Base-by-base conservation (phyloP, 129 eudicot species). In the Escallonia rubra region DNA sequence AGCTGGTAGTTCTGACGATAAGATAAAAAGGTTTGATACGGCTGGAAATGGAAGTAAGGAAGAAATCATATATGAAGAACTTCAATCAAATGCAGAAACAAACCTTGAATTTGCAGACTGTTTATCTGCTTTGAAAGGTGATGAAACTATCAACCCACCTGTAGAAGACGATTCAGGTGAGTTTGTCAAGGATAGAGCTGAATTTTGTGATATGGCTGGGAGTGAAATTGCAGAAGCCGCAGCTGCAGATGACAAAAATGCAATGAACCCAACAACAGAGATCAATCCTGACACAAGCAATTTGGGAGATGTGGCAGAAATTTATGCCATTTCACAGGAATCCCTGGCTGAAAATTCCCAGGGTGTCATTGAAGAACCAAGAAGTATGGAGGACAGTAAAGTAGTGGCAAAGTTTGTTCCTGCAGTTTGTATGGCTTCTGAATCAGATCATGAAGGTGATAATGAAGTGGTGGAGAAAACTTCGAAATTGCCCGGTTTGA, bases 401-500 rank as follows among this genome's bases (percentile, higher is more conserved):
- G 62, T 8, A 43, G 60, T 50, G 23, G 59, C 39, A 40, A 61
- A 78, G 54, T 55, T 38, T 43, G 43, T 45, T 13, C 65, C 14
- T 54, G 60, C 64, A 48, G 74, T 40, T 68, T 76, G 45, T 69
- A 60, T 58, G 57, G 75, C 11, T 52, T 53, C 57, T 79, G 75
- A 81, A 72, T 43, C 67, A 67, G 57, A 66, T 55, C 69, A 64
- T 56, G 63, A 76, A 55, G 67, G 4, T 59, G 59, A 66, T 53
- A 41, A 6, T 44, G 76, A 34, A 46, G 46, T 45, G 69, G 59
- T 57, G 15, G 61, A 65, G 63, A 77, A 63, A 57, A 59, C 7
- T 65, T 63, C 61, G 2, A 71, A 70, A 14, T 48, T 12, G n/a
- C 61, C 68, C 42, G 7, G 16, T 47, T 12, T 50, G 4, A 59